phyloP scores from a whole-genome alignment of 2,329 filamentous ascomycete genomes.

The Monosporascus sp. region DNA sequence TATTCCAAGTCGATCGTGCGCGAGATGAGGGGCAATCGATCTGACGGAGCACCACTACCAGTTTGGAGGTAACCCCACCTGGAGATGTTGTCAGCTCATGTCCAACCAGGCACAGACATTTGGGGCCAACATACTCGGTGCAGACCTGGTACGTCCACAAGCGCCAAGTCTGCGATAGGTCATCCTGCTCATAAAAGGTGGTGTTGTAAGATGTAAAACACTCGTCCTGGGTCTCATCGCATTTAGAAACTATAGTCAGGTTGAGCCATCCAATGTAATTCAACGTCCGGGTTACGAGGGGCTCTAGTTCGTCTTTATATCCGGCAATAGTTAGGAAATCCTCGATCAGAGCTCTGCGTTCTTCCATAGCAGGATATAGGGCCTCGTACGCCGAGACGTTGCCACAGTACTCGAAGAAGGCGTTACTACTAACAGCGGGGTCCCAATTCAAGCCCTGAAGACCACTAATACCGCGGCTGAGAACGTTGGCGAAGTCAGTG shows the following conservation, averaged over 20 bases:
- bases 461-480: slow-evolving; percentile 35
- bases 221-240: slow-evolving; percentile 25
- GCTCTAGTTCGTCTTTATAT: slow-evolving; percentile 30
- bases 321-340: slow-evolving; percentile 37
- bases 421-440: slow-evolving; percentile 34
- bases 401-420: slow-evolving; percentile 43
- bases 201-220: slow-evolving; percentile 32
- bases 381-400: slow-evolving; percentile 36
- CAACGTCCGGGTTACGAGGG: slow-evolving; percentile 38
- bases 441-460: slow-evolving; percentile 51
- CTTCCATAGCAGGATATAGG: slow-evolving; percentile 36
- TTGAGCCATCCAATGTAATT: slow-evolving; percentile 47
- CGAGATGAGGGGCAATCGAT: slow-evolving; percentile 65
- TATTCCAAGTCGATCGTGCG: slow-evolving; percentile 63
- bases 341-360: slow-evolving; percentile 28
- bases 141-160: slow-evolving; percentile 51
- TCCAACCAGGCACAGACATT: neutral
- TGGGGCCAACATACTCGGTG: slow-evolving; percentile 38
- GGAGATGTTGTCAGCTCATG: slow-evolving; percentile 9
- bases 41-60: slow-evolving; percentile 60
- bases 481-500: slow-evolving; percentile 42
- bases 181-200: slow-evolving; percentile 28
- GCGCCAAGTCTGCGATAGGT: slow-evolving; percentile 35
- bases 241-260: slow-evolving; percentile 18
- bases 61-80: slow-evolving; percentile 77